Conservation (phyloP, 148 eudicot species). For the Amaranthus palmeri region DNA sequence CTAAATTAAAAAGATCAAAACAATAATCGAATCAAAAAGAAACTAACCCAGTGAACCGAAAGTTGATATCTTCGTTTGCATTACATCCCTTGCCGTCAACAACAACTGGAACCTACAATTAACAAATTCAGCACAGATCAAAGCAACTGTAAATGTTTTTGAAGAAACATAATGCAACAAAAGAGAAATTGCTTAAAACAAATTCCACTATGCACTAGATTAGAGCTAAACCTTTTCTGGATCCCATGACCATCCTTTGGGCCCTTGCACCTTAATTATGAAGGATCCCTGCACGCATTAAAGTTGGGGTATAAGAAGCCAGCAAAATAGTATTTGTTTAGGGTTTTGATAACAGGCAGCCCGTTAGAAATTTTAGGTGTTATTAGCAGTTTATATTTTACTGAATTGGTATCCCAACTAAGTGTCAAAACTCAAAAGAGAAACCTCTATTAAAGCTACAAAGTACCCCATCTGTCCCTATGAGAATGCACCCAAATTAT, state of each 20-base stretch:
- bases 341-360: constrained; percentile 4
- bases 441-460: neutral
- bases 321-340: neutral
- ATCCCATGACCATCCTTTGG: constrained; percentile 94
- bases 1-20: neutral
- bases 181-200: constrained; percentile 12
- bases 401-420: neutral
- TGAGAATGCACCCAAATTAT: no score
- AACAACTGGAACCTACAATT: constrained; percentile 62
- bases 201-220: neutral
- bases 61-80: constrained; percentile 92
- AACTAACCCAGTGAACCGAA: constrained; percentile 86
- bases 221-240: constrained; percentile 67
- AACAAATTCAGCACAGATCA: constrained; percentile 20
- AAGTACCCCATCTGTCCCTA: no score
- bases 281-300: constrained; percentile 70
- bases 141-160: constrained; percentile 10
- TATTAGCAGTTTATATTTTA: neutral
- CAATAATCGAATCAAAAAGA: neutral
- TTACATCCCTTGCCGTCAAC: constrained; percentile 90
- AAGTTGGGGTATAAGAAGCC: constrained; percentile 8
- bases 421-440: neutral
- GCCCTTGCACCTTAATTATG: constrained; percentile 83
- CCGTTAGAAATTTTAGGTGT: neutral
- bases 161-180: constrained; percentile 6